Base-by-base conservation (phyloP, 805 yeast genomes). In the Kazachstania viticola region DNA sequence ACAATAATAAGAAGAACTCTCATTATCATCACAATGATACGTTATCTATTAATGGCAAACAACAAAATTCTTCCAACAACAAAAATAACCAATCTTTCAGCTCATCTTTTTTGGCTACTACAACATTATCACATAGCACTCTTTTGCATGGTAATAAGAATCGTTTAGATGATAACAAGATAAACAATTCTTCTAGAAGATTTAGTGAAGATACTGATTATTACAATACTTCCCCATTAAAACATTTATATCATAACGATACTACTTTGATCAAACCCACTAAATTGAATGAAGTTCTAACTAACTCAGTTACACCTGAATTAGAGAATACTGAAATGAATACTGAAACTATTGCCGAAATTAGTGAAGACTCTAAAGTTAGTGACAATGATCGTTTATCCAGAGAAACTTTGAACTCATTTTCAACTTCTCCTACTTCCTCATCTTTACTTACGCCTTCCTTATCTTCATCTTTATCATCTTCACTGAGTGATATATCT, bases 141-240 rank as follows among this genome's bases (percentile, higher is more conserved):
- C 32, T 18, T 19, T 18, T 32, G 21, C 7, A 19, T 19, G 12
- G n/a, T 19, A 15, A 26, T 14, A n/a, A 4, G 11, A 17, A 11
- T 23, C 15, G n/a, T 14, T 7, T 11, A 17, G 18, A 16, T 17
- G 27, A 15, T 3, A 21, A 27, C 3, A 15, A 5, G 9, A 17
- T 5, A n/a, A 11, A 17, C 3, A 16, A 18, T 14, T 17, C 24
- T n/a, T 43, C 50, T 13, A 44, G 60, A 28, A 45, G 39, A 25
- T 54, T 54, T 18, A 45, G 48, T 24, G 51, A 49, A 14, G 45
- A 51, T 27, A 54, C 58, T 1, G 58, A 54, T 29, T 54, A 53
- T 33, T 54, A 44, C 32, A 53, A 54, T 28, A 45, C 54, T 1
- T 53, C 58, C 9, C 60, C 60, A 8, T 39, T 53, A 32, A 54